Conservation (phyloP, 352 stramenopile species). For the Thalassiosira livingstoniorum region DNA sequence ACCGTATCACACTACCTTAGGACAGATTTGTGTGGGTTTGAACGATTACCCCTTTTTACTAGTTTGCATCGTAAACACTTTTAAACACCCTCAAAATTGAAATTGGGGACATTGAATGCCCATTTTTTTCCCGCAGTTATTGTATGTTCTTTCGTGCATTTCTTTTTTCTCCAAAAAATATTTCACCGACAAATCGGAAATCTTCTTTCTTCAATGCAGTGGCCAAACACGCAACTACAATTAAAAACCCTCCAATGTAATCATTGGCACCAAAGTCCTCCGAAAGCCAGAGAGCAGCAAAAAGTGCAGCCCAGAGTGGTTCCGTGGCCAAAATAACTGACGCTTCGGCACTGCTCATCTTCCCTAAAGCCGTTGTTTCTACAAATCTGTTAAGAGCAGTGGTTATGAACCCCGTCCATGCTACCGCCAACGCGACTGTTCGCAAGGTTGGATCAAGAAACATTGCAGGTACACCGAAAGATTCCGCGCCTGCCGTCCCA, state of each 20-base stretch:
- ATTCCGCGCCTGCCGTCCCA: constrained; percentile 19
- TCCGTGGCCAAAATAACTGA: constrained; percentile 85
- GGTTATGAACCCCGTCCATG: constrained; percentile 84
- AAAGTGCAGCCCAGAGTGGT: constrained; percentile 82
- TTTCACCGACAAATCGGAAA: constrained; percentile 16
- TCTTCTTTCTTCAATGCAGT: constrained; percentile 51
- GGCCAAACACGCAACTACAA: constrained; percentile 78
- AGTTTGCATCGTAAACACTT: no score
- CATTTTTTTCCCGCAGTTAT: no score
- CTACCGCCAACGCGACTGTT: constrained; percentile 60
- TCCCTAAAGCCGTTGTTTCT: constrained; percentile 79
- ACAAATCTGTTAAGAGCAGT: constrained; percentile 78
- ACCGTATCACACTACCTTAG: no score
- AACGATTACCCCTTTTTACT: no score
- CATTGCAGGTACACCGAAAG: constrained; percentile 29
- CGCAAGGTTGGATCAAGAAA: constrained; percentile 58
- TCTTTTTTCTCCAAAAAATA: no score
- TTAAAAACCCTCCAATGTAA: constrained; percentile 73
- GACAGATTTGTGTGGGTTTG: no score
- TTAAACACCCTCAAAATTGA: no score
- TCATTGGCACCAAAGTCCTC: constrained; percentile 75
- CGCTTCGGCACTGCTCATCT: constrained; percentile 76
- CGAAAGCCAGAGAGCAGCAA: constrained; percentile 69
- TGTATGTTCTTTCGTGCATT: no score
- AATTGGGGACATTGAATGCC: no score